Evolutionary conservation across 148 eudicot species (phyloP), one percentile per base, ranked within the genome.

Genomic region (Beta vulgaris): DNA sequence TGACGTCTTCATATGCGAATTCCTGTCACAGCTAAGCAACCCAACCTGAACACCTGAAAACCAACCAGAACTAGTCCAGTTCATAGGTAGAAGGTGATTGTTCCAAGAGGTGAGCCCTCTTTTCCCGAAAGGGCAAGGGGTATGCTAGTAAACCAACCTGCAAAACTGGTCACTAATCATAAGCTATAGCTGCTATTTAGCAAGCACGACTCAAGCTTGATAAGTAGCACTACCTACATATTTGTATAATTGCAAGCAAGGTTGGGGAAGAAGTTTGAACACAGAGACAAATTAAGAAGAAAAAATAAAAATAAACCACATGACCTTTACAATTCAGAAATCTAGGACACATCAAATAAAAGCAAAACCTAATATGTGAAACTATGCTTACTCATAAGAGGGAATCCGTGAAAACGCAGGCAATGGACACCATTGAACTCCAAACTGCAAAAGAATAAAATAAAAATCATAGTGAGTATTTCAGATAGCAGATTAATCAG

Each of bases 391-490:
- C 98, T 90, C 98, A 64, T 86, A 90, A 71, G 97, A 78, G 21
- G 92, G 87, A 59, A 88, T 72, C 63, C 89, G 92, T 19, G 95
- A 80, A 74, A 93, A 86, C 51, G 90, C 89, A 42, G 87, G 79
- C 72, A 87, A 79, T 8, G 98, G 97, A 79, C 98, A 95, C 98
- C 98, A 95, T 44, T 90, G 97, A 77, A 91, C 86, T 80, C 98
- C 98, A 79, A 95, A 85, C 98, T 95, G 96, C 93, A 81, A 75
- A 80, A 76, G 51, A 35, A 71, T 69, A 37, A 73, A 66, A 35
- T 7, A 7, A 76, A 80, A 44, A 54, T 59, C 54, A 65, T 39
- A 60, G 63, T 69, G 46, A 72, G 75, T 42, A 37, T 58, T 73
- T 73, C 61, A 7, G 42, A 59, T 18, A 19, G 49, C 21, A 31